Evolutionary conservation across 805 yeast species (phyloP).

Genomic region (Jamesozyma rosinii): DNA sequence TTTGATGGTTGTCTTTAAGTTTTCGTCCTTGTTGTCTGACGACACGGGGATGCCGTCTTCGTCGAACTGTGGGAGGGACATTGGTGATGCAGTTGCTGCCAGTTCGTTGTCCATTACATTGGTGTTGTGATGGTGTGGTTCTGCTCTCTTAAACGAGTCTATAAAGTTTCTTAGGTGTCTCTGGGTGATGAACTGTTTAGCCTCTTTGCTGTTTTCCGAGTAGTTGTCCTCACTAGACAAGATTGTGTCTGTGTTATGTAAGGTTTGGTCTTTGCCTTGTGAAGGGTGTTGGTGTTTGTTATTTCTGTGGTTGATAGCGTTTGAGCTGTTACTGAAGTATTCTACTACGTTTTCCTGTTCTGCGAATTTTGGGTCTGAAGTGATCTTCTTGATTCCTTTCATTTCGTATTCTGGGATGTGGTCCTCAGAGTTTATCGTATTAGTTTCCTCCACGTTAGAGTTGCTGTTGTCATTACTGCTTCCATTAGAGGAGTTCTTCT

Average conservation of each 20-base stretch:
- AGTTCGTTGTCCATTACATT: slow-evolving; percentile 2
- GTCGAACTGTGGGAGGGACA: slow-evolving; percentile 2
- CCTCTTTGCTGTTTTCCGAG: neutral
- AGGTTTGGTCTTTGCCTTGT: neutral
- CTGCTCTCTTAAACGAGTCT: slow-evolving; percentile 36
- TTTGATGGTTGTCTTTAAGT: slow-evolving; percentile 29
- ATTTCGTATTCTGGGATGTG: slow-evolving; percentile 10
- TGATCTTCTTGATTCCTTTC: slow-evolving; percentile 10
- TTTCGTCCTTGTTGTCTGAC: slow-evolving; percentile 2
- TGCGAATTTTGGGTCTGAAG: neutral
- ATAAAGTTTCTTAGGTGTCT: slow-evolving; percentile 25
- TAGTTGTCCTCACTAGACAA: neutral
- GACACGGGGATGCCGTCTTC: slow-evolving; percentile 1
- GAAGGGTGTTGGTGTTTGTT: neutral
- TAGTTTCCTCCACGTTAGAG: neutral
- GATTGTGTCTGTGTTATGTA: neutral
- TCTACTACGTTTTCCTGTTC: slow-evolving; percentile 15
- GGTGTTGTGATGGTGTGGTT: slow-evolving; percentile 9
- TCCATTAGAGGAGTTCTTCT: neutral
- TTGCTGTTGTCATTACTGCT: neutral
- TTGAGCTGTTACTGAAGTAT: slow-evolving; percentile 9
- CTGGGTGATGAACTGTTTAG: neutral
- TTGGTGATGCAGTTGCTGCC: slow-evolving; percentile 1
- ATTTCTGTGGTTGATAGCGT: neutral
- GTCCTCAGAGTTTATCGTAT: neutral